Evolutionary conservation across 2,329 filamentous ascomycete genomes (phyloP).

Genomic region (Lachnellula suecica): DNA sequence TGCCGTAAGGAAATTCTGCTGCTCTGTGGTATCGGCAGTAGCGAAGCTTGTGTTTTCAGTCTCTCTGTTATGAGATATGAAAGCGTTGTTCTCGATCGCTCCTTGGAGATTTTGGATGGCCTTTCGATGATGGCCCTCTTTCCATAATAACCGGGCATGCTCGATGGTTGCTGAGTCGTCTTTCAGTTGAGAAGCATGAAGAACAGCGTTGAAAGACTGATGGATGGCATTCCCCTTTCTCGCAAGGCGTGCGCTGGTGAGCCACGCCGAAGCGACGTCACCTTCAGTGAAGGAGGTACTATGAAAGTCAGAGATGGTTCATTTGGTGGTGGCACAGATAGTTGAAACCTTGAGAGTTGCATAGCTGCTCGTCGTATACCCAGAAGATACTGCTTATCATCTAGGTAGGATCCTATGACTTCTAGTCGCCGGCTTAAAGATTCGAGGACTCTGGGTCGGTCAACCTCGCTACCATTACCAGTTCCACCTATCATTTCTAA

Average conservation of each 20-base stretch:
- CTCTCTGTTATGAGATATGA: slow-evolving; percentile 46
- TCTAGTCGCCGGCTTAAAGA: slow-evolving; percentile 77
- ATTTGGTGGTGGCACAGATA: slow-evolving; percentile 30
- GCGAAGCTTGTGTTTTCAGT: slow-evolving; percentile 20
- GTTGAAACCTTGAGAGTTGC: slow-evolving; percentile 71
- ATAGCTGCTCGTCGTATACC: slow-evolving; percentile 85
- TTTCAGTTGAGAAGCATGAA: slow-evolving; percentile 81
- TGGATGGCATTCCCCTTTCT: slow-evolving; percentile 81
- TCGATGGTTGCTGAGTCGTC: slow-evolving; percentile 90
- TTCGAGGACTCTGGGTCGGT: slow-evolving; percentile 44
- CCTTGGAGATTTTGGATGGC: slow-evolving; percentile 89
- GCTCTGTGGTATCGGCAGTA: slow-evolving; percentile 28
- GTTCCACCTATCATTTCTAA: slow-evolving; percentile 70
- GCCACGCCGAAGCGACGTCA: slow-evolving; percentile 82
- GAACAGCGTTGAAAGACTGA: slow-evolving; percentile 89
- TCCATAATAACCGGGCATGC: slow-evolving; percentile 90
- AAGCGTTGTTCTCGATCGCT: slow-evolving; percentile 80
- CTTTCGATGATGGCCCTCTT: slow-evolving; percentile 88
- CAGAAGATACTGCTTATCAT: slow-evolving; percentile 91
- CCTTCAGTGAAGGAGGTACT: slow-evolving; percentile 59
- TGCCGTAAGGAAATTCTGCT: slow-evolving; percentile 64
- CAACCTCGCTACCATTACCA: slow-evolving; percentile 35
- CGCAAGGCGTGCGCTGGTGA: slow-evolving; percentile 80
- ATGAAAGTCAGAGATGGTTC: slow-evolving; percentile 29
- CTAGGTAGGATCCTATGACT: slow-evolving; percentile 81